Percentiles rank a stretch among this genome's conserved stretches.
phyloP scores from a whole-genome alignment of 306 rosid genomes.

The Ochetophila trinervis region DNA sequence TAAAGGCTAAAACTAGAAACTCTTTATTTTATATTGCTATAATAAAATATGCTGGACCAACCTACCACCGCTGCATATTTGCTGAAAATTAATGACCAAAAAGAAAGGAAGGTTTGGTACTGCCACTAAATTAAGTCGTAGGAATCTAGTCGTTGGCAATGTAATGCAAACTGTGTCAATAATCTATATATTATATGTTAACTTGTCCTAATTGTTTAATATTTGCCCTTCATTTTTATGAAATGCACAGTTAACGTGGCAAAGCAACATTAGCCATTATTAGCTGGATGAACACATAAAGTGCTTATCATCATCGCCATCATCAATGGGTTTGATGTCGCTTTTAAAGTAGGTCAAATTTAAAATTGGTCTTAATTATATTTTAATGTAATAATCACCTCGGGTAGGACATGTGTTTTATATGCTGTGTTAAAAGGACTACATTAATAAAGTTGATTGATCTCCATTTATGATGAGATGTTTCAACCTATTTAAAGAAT shows the following conservation, averaged over 20 bases:
- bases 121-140: slow-evolving; percentile 7
- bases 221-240: background rate
- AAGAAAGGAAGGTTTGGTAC: no score
- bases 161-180: background rate
- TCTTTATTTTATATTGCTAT: no score
- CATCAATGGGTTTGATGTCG: slow-evolving; percentile 1
- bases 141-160: slow-evolving; percentile 23
- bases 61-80: no score
- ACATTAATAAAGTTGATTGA: slow-evolving; percentile 13
- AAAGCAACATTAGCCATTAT: background rate
- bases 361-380: background rate
- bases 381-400: background rate
- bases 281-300: background rate
- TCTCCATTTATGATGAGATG: slow-evolving; percentile 6
- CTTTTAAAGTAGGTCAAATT: background rate
- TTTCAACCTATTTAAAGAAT: slow-evolving; percentile 1
- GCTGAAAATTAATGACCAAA: no score
- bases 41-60: no score
- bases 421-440: slow-evolving; percentile 11
- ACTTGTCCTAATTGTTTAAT: slow-evolving; percentile 3
- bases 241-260: slow-evolving; percentile 21
- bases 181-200: background rate
- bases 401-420: background rate
- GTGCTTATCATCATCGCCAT: slow-evolving; percentile 5
- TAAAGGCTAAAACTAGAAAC: no score